Base-by-base conservation (phyloP, 2,329 filamentous ascomycete species). In the Xylariaceae sp. region DNA sequence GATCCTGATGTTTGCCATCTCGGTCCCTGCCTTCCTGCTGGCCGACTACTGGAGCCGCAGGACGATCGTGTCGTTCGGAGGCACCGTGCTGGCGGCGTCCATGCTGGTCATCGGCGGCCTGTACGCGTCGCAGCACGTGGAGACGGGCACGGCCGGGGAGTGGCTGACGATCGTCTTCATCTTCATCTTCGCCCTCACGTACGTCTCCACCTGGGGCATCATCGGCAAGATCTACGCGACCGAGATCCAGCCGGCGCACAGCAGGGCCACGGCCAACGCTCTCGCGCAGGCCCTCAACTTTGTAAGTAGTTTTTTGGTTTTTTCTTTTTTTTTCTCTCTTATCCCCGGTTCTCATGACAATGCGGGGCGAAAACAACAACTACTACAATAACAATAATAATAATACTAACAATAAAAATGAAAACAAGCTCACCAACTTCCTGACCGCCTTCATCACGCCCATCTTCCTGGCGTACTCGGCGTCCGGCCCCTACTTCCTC, bases 31-130 rank as follows among this genome's bases (percentile, higher is more conserved):
- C 1, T 65, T 74, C 43, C 58, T 78, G 15, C 65, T 73, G 11
- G 71, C 74, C 1, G 77, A 82, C 47, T 65, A 65, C 43, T 78
- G 75, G 69, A 74, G 74, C 3, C 65, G 77, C 5, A 68, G 72
- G 3, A 71, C 68, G 3, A 73, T 68, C 9, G 69, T 71, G 19
- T 67, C 81, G 23, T 62, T 62, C 2, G 77, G 71, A 38, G 80
- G 76, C 2, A 41, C 76, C 3, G 59, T 61, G 1, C 63, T 79
- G 2, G 64, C 68, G 2, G 51, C 60, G 3, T 65, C 63, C 43
- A 78, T 79, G 68, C 52, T 77, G 11, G 51, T 75, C 6, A 76
- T 79, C 43, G 74, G 74, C 0, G 50, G 54, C 1, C 60, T 78
- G 0, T 79, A 78, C 44, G 73, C 73, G 0, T 54, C 61, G 0